Conservation (phyloP, 177 flowering plant species). For the Vitis hybrid region DNA sequence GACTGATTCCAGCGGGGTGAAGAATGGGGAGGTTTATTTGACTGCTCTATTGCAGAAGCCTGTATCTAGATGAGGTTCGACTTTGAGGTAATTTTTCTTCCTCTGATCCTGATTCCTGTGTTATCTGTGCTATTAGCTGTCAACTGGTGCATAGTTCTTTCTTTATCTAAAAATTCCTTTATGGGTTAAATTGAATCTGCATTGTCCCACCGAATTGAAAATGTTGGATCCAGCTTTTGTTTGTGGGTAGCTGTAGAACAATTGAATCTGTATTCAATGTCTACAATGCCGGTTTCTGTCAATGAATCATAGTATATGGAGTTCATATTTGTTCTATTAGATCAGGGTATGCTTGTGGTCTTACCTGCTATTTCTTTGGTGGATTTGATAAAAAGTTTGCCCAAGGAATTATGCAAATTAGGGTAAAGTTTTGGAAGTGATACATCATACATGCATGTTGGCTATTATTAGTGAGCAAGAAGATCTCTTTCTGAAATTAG, state of each 20-base stretch:
- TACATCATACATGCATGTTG: no score
- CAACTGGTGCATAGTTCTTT: neutral
- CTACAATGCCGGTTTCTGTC: no score
- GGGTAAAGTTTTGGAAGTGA: no score
- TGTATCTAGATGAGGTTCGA: constrained; percentile 27
- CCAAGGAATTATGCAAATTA: no score
- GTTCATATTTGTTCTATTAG: no score
- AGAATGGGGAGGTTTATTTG: constrained; percentile 84
- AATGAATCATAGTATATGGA: no score
- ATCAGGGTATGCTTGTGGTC: no score
- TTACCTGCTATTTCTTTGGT: no score
- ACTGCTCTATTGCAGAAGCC: constrained; percentile 94
- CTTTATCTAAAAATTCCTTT: neutral
- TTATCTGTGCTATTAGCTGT: neutral
- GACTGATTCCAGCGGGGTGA: constrained; percentile 65
- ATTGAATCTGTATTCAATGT: no score
- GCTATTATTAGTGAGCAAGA: no score
- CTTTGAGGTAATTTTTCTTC: constrained; percentile 13
- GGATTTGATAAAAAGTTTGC: no score
- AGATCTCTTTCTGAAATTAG: no score
- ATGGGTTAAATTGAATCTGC: neutral
- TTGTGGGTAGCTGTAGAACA: neutral
- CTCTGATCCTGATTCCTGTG: neutral
- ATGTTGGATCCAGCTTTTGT: neutral
- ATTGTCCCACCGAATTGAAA: neutral